phyloP scores from a whole-genome alignment of 106 monocot genomes.

The Dendrobium officinale region DNA sequence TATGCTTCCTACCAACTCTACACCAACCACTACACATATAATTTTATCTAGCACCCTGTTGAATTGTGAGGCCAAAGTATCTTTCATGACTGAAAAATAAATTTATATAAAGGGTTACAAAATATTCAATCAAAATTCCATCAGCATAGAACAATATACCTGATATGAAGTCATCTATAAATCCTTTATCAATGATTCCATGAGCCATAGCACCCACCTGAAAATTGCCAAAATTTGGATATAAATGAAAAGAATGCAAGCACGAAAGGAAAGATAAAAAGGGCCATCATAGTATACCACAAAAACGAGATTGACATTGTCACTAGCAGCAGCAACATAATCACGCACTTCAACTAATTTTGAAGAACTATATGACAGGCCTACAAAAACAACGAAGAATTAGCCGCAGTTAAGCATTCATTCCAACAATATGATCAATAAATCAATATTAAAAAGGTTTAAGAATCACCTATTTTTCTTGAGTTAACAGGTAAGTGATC shows the following conservation, averaged over 20 bases:
- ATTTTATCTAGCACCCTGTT: background rate
- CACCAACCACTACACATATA: background rate
- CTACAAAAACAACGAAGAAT: conserved; percentile 23
- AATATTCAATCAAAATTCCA: background rate
- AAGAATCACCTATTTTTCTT: conserved; percentile 65
- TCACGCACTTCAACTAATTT: conserved; percentile 61
- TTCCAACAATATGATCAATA: background rate
- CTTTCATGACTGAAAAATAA: background rate
- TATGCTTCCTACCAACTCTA: background rate
- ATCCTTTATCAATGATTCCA: conserved; percentile 72
- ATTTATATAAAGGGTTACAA: background rate
- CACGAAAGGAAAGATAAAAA: background rate
- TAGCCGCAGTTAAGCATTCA: background rate
- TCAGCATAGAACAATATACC: conserved; percentile 31
- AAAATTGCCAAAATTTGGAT: background rate
- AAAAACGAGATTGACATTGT: conserved; percentile 72
- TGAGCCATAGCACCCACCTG: conserved; percentile 97
- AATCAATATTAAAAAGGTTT: background rate
- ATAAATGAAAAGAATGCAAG: background rate
- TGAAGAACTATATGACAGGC: conserved; percentile 79
- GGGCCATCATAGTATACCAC: conserved; percentile 45
- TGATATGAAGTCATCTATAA: conserved; percentile 78
- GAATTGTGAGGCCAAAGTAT: background rate
- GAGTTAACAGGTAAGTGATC: conserved; percentile 79
- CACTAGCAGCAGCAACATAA: conserved; percentile 64